Conservation (phyloP, 83 land plant species). For the Isoetes engelmannii region DNA sequence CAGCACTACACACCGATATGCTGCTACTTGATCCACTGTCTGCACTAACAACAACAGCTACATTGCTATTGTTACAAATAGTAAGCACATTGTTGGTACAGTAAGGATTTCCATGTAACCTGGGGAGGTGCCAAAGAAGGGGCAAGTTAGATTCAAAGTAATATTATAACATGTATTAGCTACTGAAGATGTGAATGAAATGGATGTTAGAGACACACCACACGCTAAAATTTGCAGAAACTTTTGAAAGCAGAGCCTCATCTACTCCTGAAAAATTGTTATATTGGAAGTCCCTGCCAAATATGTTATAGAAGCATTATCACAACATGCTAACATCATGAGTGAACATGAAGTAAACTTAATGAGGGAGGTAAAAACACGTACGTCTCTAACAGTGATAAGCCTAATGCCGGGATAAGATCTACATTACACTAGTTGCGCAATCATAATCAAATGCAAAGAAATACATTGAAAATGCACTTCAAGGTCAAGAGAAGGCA, state of each 20-base stretch:
- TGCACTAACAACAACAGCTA: not conserved
- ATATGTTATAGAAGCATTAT: too few relatives aligned
- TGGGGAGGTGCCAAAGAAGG: constrained; percentile 10
- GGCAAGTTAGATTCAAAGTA: not conserved
- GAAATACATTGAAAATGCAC: too few relatives aligned
- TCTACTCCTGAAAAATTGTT: too few relatives aligned
- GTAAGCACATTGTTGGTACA: constrained; percentile 25
- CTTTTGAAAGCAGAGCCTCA: too few relatives aligned
- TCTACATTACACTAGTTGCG: too few relatives aligned
- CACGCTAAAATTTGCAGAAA: too few relatives aligned
- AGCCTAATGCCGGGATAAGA: too few relatives aligned
- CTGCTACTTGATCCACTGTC: constrained; percentile 10
- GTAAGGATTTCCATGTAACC: constrained; percentile 65
- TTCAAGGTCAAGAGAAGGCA: too few relatives aligned
- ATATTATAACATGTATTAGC: not conserved
- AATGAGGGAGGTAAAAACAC: not conserved
- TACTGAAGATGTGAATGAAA: not conserved
- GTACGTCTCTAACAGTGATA: not conserved
- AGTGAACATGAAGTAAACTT: too few relatives aligned
- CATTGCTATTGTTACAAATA: constrained; percentile 23
- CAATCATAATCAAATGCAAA: too few relatives aligned
- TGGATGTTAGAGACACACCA: too few relatives aligned
- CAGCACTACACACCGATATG: constrained; percentile 12
- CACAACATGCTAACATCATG: too few relatives aligned
- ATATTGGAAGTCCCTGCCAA: constrained; percentile 23